Base-by-base conservation (phyloP, 495 filamentous ascomycete species). In the Alectoria sarmentosa region DNA sequence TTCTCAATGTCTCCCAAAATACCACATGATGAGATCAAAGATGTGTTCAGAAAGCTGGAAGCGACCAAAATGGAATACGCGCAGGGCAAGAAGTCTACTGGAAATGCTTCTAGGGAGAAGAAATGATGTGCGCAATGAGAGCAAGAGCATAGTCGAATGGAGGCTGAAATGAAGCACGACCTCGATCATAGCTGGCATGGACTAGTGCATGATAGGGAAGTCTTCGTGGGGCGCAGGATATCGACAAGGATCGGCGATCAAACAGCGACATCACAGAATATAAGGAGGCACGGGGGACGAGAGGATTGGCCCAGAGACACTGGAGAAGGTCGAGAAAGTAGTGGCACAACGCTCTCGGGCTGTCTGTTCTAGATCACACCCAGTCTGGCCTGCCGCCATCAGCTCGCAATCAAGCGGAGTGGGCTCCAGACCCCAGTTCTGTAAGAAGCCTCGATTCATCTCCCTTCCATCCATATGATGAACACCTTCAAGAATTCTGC, bases 401-500 rank as follows among this genome's bases (percentile, higher is more conserved):
- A 34, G 26, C 30, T 21, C 52, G 30, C 28, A 34, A 55, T 21
- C 4, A 19, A 21, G 17, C 30, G 28, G 49, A 32, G 28, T 32
- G 28, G 26, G 32, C 52, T 21, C 52, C 8, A 10, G 6, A 19
- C 28, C 52, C 52, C 8, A 55, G 4, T 5, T 21, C 52, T 2
- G 52, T 55, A 34, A 55, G 28, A 17, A 55, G 4, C 28, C 5
- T 32, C 28, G 17, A 23, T 30, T 39, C 44, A 26, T 26, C 17
- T 48, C 19, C 26, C 6, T 36, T 17, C 36, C 23, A 13, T 11
- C 44, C 11, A 28, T 64, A 76, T 80, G 80, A 83, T 78, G 75
- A 78, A 65, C 69, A 65, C 72, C 65, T 66, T 68, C 65, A 79
- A 78, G 80, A 83, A 76, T 83, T 83, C 81, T 83, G 80, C 81